Evolutionary conservation across 371 early-diverging fungal genomes (phyloP), one percentile per base, ranked within the genome.

Genomic region (Mortierella sp.): DNA sequence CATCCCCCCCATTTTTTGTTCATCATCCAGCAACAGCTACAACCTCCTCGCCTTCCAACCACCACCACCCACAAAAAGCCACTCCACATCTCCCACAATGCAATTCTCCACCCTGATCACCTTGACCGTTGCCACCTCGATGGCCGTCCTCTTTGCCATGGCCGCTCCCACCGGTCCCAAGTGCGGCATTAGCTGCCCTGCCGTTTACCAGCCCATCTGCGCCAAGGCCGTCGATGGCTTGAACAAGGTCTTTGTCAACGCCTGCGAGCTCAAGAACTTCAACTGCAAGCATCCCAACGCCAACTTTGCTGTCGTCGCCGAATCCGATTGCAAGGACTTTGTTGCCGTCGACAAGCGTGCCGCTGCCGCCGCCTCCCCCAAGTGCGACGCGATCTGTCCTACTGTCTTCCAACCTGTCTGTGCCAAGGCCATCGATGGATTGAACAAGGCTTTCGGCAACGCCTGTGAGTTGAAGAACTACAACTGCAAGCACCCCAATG

Each of bases 401-500:
- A 8, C 32, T 3, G 38, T 65, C 65, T 65, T 38, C 65, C 38
- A 65, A 38, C 65, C 65, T 6, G 65, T 65, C 21, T 65, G 65
- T 10, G 38, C 65, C 65, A 65, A 21, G 65, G 65, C 38, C 65
- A 38, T 65, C 16, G 60, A 60, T 16, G 60, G 60, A 12, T 32
- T 60, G 60, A 60, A 60, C 65, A 65, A 65, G 65, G 21, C 38
- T 16, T 65, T 65, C 18, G 65, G 65, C 10, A 65, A 65, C 21
- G 65, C 65, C 38, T 65, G 65, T 7, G 65, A 65, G 65, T 38
- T 65, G 38, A 65, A 65, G 21, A 38, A 32, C 65, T 65, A 35
- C 65, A 65, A 65, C 65, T 65, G 65, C 65, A 38, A 65, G 65
- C 35, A 65, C 65, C 65, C 65, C 60, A 60, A 60, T 18, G 65